Base-by-base conservation (phyloP, 495 filamentous ascomycete species). In the Hyaloscypha finlandica region DNA sequence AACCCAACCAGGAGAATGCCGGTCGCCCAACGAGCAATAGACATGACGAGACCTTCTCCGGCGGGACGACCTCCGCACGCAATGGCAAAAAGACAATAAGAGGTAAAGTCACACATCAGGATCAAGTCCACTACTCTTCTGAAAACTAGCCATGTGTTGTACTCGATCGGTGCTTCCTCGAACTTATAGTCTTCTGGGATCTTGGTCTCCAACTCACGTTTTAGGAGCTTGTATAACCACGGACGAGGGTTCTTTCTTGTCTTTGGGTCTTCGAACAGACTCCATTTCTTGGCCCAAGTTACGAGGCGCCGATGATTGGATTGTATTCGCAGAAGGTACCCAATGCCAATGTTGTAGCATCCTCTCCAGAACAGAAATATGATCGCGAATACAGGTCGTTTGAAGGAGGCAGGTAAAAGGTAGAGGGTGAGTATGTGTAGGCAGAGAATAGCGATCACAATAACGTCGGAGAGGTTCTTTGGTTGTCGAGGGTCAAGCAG, bases 111-210 rank as follows among this genome's bases (percentile, higher is more conserved):
- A 80, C 94, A 96, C 93, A 99, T 96, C 72, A 99, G 83, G 70
- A 98, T 97, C 73, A 98, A 79, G 73, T 99, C 95, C 63, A 97
- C 95, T 16, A 98, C 84, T 68, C 95, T 90, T 58, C 95, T 87
- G 80, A 98, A 99, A 64, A 97, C 86, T 20, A 99, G 87, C 95
- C 95, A 99, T 58, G 96, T 96, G 79, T 99, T 99, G 83, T 97
- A 99, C 84, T 99, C 95, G 77, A 97, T 83, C 11, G 95, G 95
- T 1, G 94, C 93, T 63, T 90, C 82, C 70, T 95, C 93, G 74
- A 99, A 97, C 63, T 90, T 89, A 81, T 98, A 99, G 78, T 98
- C 93, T 70, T 89, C 81, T 6, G 91, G 92, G 65, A 99, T 96
- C 80, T 98, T 97, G 69, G 90, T 90, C 80, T 97, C 92, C 79